Evolutionary conservation across 257 asterid genomes (phyloP).

Genomic region (Nicotiana benthamiana): DNA sequence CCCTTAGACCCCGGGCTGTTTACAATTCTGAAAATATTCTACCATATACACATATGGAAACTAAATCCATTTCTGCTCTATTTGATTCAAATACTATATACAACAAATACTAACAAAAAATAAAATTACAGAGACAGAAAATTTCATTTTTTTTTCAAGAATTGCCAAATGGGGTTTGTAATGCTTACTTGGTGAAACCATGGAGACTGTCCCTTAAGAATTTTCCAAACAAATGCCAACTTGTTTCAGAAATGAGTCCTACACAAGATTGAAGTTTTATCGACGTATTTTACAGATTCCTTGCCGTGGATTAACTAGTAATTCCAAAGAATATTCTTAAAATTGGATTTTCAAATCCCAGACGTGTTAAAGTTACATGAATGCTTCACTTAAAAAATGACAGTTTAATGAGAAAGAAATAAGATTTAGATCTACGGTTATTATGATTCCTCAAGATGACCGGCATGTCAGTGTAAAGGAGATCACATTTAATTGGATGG

Average conservation of each 20-base stretch:
- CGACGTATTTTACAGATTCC: not conserved
- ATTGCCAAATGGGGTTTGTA: not conserved
- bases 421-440: not conserved
- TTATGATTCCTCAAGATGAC: not conserved
- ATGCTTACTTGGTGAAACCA: slow-evolving; percentile 7
- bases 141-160: not conserved
- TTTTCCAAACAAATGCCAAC: no score
- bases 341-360: not conserved
- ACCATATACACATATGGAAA: not conserved
- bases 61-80: not conserved
- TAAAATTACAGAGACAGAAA: not conserved
- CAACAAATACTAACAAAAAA: not conserved
- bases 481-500: not conserved
- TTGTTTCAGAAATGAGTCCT: not conserved
- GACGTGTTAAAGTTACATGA: not conserved
- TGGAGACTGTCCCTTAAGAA: not conserved
- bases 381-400: not conserved
- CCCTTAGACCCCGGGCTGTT: no score
- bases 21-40: not conserved
- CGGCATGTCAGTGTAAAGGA: not conserved
- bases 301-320: not conserved
- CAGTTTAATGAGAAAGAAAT: not conserved
- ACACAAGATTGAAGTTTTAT: not conserved
- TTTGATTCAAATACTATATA: not conserved
- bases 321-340: slow-evolving; percentile 1